Conservation (phyloP, 371 early-diverging fungal genomes). For the Mucor velutinosus region DNA sequence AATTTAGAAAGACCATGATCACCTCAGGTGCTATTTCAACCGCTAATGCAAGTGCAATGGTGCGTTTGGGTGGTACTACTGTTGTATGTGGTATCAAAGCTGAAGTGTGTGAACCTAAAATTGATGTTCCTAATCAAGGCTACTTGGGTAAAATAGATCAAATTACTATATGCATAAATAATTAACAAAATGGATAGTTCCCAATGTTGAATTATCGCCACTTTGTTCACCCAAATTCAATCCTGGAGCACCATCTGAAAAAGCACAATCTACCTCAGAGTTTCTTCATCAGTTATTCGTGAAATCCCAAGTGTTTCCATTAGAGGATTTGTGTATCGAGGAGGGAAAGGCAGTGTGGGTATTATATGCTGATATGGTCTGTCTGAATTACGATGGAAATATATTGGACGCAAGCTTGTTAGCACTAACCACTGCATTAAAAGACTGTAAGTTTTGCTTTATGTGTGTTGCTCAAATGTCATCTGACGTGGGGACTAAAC, state of each 20-base stretch:
- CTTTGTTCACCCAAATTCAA: constrained; percentile 83
- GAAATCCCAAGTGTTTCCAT: constrained; percentile 66
- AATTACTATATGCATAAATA: background rate
- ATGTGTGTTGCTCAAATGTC: background rate
- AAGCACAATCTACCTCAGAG: constrained; percentile 85
- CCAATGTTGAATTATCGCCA: constrained; percentile 90
- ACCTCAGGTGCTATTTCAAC: constrained; percentile 76
- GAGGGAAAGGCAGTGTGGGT: constrained; percentile 87
- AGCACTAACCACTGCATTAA: constrained; percentile 74
- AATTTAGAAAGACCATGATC: constrained; percentile 66
- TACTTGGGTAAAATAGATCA: constrained; percentile 64
- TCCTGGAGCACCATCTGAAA: constrained; percentile 88
- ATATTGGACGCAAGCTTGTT: constrained; percentile 87
- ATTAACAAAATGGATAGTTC: constrained; percentile 53
- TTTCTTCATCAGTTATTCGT: constrained; percentile 68
- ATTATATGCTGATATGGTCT: constrained; percentile 88
- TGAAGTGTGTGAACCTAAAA: constrained; percentile 86
- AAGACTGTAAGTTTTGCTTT: constrained; percentile 54
- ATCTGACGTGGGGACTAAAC: background rate
- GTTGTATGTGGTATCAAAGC: constrained; percentile 94
- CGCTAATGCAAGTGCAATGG: constrained; percentile 87
- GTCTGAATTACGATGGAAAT: constrained; percentile 90
- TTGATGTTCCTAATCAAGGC: constrained; percentile 71
- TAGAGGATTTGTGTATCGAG: constrained; percentile 80
- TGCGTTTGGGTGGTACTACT: constrained; percentile 87